Conservation (phyloP, 208 protist species). For the Angomonas deanei region DNA sequence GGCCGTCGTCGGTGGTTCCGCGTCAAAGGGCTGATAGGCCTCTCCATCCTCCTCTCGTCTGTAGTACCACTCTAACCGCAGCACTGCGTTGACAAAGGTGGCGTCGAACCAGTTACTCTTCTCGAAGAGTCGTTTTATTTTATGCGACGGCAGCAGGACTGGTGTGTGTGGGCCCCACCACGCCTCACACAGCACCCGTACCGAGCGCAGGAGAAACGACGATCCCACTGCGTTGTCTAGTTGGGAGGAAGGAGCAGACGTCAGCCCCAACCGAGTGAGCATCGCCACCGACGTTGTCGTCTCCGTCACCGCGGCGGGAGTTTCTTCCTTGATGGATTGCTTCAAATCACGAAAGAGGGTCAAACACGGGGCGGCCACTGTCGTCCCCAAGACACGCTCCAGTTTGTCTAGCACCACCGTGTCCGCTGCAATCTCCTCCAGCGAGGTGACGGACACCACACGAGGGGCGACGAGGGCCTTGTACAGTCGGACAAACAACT, state of each 20-base stretch:
- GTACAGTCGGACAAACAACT: slow-evolving; percentile 54
- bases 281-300: neutral
- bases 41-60: neutral
- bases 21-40: neutral
- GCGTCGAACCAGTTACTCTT: slow-evolving; percentile 33
- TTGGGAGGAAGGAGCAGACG: neutral
- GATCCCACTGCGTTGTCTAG: neutral
- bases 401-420: slow-evolving; percentile 42
- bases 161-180: slow-evolving; percentile 61
- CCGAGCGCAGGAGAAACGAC: slow-evolving; percentile 21
- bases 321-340: slow-evolving; percentile 17
- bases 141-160: slow-evolving; percentile 22
- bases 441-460: slow-evolving; percentile 27
- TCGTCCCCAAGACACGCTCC: slow-evolving; percentile 38
- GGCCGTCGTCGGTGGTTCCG: too few relatives aligned
- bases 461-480: slow-evolving; percentile 43
- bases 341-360: slow-evolving; percentile 52
- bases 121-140: slow-evolving; percentile 36
- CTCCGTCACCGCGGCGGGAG: neutral
- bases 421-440: slow-evolving; percentile 36
- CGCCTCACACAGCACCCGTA: slow-evolving; percentile 46
- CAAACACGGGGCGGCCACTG: slow-evolving; percentile 28
- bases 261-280: neutral
- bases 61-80: slow-evolving; percentile 53
- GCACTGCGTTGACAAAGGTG: slow-evolving; percentile 42